Percentiles rank a stretch among this genome's conserved stretches.
These are phyloP conservation scores for Trichomonas gallinae DNA, from an alignment of 208 protist species.

Conservation along the genomic window DNA sequence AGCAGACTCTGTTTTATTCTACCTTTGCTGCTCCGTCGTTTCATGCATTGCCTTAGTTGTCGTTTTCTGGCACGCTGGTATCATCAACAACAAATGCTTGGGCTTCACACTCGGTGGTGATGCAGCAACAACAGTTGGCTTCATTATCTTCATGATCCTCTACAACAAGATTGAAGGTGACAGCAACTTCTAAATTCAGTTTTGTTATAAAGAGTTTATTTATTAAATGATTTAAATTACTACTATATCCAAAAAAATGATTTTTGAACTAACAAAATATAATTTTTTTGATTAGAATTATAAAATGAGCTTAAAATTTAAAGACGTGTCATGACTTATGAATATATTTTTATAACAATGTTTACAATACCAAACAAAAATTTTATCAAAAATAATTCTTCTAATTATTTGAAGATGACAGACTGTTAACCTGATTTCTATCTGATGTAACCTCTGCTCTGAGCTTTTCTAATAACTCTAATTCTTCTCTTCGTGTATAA, in stretches of 20 bases:
- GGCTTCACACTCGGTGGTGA: neutral
- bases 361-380: too few relatives aligned
- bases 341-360: too few relatives aligned
- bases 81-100: neutral
- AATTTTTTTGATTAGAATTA: too few relatives aligned
- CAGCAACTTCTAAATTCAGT: neutral
- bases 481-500: neutral
- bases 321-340: too few relatives aligned
- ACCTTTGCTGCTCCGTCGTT: neutral
- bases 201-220: too few relatives aligned
- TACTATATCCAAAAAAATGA: too few relatives aligned
- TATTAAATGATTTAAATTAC: too few relatives aligned
- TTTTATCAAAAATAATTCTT: too few relatives aligned
- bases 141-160: neutral
- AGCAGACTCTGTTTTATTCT: neutral
- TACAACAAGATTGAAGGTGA: neutral
- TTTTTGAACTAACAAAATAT: too few relatives aligned
- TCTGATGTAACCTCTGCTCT: neutral
- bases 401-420: too few relatives aligned
- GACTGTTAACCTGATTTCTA: neutral
- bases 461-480: neutral
- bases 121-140: neutral
- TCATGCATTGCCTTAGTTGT: neutral
- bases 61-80: neutral
- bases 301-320: too few relatives aligned